Evolutionary conservation across 2,329 filamentous ascomycete genomes (phyloP), one percentile per base, ranked within the genome.

Genomic region (Aciculosporium take): DNA sequence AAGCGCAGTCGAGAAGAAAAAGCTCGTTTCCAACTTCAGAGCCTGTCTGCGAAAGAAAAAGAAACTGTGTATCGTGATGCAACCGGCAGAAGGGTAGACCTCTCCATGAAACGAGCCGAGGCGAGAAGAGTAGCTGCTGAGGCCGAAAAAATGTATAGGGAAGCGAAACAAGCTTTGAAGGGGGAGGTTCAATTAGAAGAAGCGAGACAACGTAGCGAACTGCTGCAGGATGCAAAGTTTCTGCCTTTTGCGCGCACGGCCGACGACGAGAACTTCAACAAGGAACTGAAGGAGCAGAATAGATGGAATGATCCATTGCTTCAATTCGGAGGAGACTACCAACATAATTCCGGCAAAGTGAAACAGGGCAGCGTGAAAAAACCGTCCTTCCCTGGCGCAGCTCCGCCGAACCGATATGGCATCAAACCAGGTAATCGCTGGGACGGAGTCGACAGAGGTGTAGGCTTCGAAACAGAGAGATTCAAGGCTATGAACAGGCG

Each of bases 11-110:
- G 69, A 10, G 74, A 79, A 49, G 81, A 87, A 45, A 59, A 61
- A n/a, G 63, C 63, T 12, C 65, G 68, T 20, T 74, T 72, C 52
- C 64, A 69, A 45, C 52, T 48, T 46, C 61, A 59, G 51, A 50
- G 56, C 27, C 68, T 63, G 44, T 64, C 58, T 46, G 59, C 58
- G 31, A 63, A 67, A 43, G 73, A 74, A 25, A 73, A 81, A 52
- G 86, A 95, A 62, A 94, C 89, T 0, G 87, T 95, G 20, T 95
- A 96, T 59, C 83, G 91, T 52, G 91, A 98, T 62, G 91, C 93
- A 9, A 91, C 84, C 3, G 91, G 91, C 10, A 75, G 88, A n/a
- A 80, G 94, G 42, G 88, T 98, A 48, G 94, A 98, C 55, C 76
- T 96, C 20, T 79, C 81, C 15, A 85, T 94, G 82, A 86, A 85